Evolutionary conservation across 2,329 filamentous ascomycete species (phyloP).

Genomic region (Alternaria sp.): DNA sequence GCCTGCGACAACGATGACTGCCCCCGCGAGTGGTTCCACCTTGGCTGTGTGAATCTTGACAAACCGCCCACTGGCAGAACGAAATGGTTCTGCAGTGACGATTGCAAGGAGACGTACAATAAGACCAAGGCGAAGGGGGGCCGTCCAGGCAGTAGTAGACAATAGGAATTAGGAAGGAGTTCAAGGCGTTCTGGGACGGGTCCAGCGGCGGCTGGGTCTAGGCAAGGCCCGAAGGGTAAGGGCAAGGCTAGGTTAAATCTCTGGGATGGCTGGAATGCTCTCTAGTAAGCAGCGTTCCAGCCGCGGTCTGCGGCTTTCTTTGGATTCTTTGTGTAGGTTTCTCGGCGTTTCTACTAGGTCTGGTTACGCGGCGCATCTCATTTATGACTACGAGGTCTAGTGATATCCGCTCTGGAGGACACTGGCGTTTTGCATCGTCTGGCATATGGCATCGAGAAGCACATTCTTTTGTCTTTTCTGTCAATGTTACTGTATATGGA

Average conservation of each 20-base stretch:
- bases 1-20: constrained; percentile 73
- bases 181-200: constrained; percentile 49
- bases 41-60: constrained; percentile 69
- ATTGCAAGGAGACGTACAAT: constrained; percentile 46
- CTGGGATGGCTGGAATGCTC: constrained; percentile 50
- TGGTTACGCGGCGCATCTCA: constrained; percentile 1
- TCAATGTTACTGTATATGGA: not conserved
- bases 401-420: constrained; percentile 8
- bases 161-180: constrained; percentile 53
- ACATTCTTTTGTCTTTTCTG: not conserved
- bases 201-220: constrained; percentile 39
- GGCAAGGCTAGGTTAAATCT: constrained; percentile 45
- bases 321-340: constrained; percentile 21
- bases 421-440: constrained; percentile 16
- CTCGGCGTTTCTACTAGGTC: constrained; percentile 5
- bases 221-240: constrained; percentile 44
- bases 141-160: constrained; percentile 50
- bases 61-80: constrained; percentile 62
- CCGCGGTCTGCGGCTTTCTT: constrained; percentile 34
- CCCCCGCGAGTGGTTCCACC: constrained; percentile 73
- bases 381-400: constrained; percentile 8
- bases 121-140: constrained; percentile 47
- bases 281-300: constrained; percentile 34
- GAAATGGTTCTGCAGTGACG: constrained; percentile 54
- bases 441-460: constrained; percentile 12